Evolutionary conservation across 768 basidiomycete species (phyloP).

Genomic region (Cantharellus anzutake): DNA sequence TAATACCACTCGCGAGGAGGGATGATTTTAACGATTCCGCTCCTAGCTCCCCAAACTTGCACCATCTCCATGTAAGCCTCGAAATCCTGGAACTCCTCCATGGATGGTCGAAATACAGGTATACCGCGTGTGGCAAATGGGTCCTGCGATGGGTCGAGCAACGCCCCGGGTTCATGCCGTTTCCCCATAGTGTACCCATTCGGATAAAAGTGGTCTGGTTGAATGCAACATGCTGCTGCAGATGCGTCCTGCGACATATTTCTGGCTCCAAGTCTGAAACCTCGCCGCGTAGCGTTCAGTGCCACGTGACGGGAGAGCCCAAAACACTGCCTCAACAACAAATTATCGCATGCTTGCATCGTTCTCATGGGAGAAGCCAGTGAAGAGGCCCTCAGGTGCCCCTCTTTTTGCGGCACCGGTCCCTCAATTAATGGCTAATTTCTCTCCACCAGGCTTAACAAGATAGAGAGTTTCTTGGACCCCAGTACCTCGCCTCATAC

Average conservation of each 20-base stretch:
- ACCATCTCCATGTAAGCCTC: constrained; percentile 75
- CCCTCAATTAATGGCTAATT: no score
- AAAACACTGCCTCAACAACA: no score
- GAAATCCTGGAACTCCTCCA: constrained; percentile 84
- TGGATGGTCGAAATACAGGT: constrained; percentile 87
- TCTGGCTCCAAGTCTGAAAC: no score
- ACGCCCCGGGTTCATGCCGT: not conserved
- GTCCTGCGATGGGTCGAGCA: constrained; percentile 43
- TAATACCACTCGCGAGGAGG: constrained; percentile 80
- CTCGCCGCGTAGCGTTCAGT: no score
- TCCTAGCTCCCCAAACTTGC: constrained; percentile 76
- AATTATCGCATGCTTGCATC: no score
- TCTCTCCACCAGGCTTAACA: not conserved
- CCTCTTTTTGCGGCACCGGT: no score
- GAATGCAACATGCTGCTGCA: constrained; percentile 17
- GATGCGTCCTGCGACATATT: no score
- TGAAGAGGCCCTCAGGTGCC: no score
- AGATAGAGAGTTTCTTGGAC: not conserved
- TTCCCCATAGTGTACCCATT: not conserved
- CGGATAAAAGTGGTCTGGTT: constrained; percentile 68
- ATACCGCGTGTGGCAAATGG: constrained; percentile 73
- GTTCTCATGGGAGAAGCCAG: no score
- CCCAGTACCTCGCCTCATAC: not conserved
- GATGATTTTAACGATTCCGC: constrained; percentile 91
- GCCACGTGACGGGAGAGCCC: no score